These are phyloP conservation scores for Neophaeococcomyces aloes DNA, from an alignment of 2,329 filamentous ascomycete species.

Conservation along the genomic window DNA sequence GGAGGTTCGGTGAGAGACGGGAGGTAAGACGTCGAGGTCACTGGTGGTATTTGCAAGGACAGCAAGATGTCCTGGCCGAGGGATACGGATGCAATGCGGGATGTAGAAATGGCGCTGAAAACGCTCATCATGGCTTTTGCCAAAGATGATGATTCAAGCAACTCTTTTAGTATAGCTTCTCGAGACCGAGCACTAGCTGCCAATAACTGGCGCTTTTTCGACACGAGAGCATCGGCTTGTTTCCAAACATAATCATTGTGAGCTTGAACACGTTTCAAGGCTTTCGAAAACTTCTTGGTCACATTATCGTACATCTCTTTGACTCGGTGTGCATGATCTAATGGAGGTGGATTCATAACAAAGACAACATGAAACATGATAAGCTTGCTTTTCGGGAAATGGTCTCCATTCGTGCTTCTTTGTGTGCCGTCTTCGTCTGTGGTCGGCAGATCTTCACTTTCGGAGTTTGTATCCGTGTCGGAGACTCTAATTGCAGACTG, in stretches of 20 bases:
- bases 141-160: conserved; percentile 57
- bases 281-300: conserved; percentile 84
- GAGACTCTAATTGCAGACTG: conserved; percentile 22
- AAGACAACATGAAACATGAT: conserved; percentile 98
- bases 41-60: conserved; percentile 52
- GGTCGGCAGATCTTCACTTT: conserved; percentile 1
- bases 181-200: conserved; percentile 34
- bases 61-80: conserved; percentile 41
- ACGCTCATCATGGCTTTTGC: conserved; percentile 74
- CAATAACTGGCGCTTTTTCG: conserved; percentile 59
- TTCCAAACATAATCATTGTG: conserved; percentile 84
- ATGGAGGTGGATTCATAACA: conserved; percentile 66
- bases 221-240: conserved; percentile 72
- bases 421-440: background rate
- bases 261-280: conserved; percentile 84
- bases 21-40: conserved; percentile 60
- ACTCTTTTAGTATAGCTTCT: conserved; percentile 10
- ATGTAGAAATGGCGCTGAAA: conserved; percentile 69
- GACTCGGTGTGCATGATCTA: conserved; percentile 62
- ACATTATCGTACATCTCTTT: conserved; percentile 81
- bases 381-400: conserved; percentile 51
- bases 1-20: conserved; percentile 58
- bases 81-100: conserved; percentile 70
- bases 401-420: background rate
- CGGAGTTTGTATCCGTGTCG: conserved; percentile 22